phyloP scores from a whole-genome alignment of 345 rosid species.

The Euphorbia pulcherrima region DNA sequence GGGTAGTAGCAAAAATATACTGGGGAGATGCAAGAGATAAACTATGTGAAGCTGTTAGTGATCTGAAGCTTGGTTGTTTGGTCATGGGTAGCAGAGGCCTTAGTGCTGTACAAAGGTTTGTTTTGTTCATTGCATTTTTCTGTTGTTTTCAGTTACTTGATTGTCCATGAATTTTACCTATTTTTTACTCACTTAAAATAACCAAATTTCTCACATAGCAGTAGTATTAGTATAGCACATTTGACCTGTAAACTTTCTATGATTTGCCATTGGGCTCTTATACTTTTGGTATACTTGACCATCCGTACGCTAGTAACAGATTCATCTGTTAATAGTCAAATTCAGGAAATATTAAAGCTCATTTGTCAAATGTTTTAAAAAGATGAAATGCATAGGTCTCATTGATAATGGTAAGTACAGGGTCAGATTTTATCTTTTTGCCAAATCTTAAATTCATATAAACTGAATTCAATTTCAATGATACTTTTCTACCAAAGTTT shows the following conservation, averaged over 20 bases:
- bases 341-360: background rate
- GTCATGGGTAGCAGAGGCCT: conserved; percentile 19
- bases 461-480: too few species aligned
- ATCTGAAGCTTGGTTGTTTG: conserved; percentile 13
- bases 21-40: conserved; percentile 17
- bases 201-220: too few species aligned
- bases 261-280: background rate
- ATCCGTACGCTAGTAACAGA: too few species aligned
- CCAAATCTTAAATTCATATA: too few species aligned
- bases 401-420: background rate
- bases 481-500: too few species aligned
- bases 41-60: conserved; percentile 3
- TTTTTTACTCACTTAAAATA: too few species aligned
- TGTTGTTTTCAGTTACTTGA: background rate
- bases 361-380: background rate
- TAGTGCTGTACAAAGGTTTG: conserved; percentile 4
- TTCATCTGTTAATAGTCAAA: background rate
- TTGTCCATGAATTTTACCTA: background rate
- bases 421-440: background rate
- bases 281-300: background rate
- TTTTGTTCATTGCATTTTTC: background rate
- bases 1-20: conserved; percentile 3
- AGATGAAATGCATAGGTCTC: background rate
- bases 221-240: too few species aligned
- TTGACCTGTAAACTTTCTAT: too few species aligned